A percentile compares a stretch with the other conserved stretches of the same genome.
These are phyloP conservation scores for Blastobotrys persicus DNA, from an alignment of 1,139 yeast species.

Conservation along the genomic window DNA sequence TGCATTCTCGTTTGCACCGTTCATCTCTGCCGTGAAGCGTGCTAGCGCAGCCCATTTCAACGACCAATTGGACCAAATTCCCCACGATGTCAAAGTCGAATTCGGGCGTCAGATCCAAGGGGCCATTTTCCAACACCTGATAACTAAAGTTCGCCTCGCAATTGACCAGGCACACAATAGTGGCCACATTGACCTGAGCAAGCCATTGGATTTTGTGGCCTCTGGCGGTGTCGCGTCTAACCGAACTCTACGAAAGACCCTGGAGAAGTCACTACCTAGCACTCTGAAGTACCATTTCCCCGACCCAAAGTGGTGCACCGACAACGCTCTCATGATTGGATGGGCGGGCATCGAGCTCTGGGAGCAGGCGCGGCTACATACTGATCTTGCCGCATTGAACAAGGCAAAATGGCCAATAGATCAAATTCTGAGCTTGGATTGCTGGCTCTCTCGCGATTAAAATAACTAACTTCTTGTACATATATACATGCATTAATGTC, in stretches of 20 bases:
- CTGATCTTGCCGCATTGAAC: slow-evolving; percentile 56
- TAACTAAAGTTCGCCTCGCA: slow-evolving; percentile 59
- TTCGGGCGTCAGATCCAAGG: slow-evolving; percentile 66
- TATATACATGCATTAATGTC: too few species aligned
- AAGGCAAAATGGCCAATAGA: slow-evolving; percentile 68
- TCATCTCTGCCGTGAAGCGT: slow-evolving; percentile 51
- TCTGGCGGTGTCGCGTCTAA: slow-evolving; percentile 97
- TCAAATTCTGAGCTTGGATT: slow-evolving; percentile 22
- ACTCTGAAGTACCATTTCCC: slow-evolving; percentile 57
- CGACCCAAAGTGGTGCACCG: slow-evolving; percentile 73
- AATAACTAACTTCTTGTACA: background rate
- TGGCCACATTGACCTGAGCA: slow-evolving; percentile 36
- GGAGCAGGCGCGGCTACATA: slow-evolving; percentile 47
- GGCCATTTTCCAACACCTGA: slow-evolving; percentile 66
- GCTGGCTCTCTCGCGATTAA: slow-evolving; percentile 13
- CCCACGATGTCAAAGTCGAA: slow-evolving; percentile 30
- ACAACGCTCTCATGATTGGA: slow-evolving; percentile 96
- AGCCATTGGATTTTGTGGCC: slow-evolving; percentile 60
- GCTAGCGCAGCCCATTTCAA: slow-evolving; percentile 10
- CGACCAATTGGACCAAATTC: slow-evolving; percentile 22
- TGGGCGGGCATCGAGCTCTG: slow-evolving; percentile 91
- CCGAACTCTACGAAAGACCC: slow-evolving; percentile 50
- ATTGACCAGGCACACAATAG: slow-evolving; percentile 32
- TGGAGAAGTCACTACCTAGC: slow-evolving; percentile 41
- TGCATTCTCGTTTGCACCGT: slow-evolving; percentile 78